A percentile compares a stretch with the other conserved stretches of the same genome.
phyloP scores from a whole-genome alignment of 345 rosid species.

The Mallotus nudiflorus region DNA sequence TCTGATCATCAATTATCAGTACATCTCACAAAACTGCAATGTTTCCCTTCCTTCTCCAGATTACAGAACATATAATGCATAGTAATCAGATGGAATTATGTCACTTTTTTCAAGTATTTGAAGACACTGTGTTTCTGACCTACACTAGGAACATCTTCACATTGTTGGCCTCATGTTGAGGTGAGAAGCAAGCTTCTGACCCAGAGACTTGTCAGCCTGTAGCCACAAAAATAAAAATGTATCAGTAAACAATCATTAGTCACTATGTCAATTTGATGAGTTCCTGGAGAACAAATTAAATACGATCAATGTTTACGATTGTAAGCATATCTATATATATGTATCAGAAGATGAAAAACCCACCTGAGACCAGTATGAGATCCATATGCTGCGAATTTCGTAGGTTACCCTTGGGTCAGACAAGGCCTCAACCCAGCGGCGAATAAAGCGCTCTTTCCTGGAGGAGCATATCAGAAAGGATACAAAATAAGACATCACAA shows the following conservation, averaged over 20 bases:
- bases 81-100: not conserved
- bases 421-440: slow-evolving; percentile 23
- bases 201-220: slow-evolving; percentile 29
- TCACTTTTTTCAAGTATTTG: not conserved
- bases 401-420: slow-evolving; percentile 29
- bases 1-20: not conserved
- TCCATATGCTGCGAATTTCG: slow-evolving; percentile 33
- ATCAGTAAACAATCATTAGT: too few relatives aligned
- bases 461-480: not conserved
- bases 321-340: too few relatives aligned
- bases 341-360: not conserved
- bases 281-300: too few relatives aligned
- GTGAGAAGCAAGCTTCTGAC: slow-evolving; percentile 28
- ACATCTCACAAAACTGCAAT: slow-evolving; percentile 9
- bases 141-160: slow-evolving; percentile 15
- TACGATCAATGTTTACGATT: too few relatives aligned
- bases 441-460: slow-evolving; percentile 32
- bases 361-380: slow-evolving; percentile 35
- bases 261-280: too few relatives aligned
- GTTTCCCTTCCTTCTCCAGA: not conserved
- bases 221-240: not conserved
- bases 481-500: not conserved
- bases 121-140: not conserved
- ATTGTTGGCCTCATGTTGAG: slow-evolving; percentile 30
- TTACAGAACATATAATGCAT: not conserved